These are phyloP conservation scores for Tanacetum coccineum DNA, from an alignment of 129 eudicot species.

Conservation along the genomic window DNA sequence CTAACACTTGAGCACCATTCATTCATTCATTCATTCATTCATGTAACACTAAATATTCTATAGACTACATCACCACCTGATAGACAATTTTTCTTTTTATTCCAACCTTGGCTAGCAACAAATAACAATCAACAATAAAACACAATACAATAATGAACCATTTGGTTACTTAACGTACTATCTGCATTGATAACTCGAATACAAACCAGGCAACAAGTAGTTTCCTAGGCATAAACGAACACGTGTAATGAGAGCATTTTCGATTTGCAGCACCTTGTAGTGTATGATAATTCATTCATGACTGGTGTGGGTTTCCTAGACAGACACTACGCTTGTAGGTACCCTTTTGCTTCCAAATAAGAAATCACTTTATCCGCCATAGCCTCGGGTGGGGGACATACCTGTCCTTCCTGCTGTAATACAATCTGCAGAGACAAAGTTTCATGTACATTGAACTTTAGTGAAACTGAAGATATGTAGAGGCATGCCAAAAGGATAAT, in stretches of 20 bases:
- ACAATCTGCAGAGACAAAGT: conserved; percentile 48
- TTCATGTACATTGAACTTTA: neutral
- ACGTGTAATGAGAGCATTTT: neutral
- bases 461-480: neutral
- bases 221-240: conserved; percentile 27
- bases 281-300: neutral
- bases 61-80: neutral
- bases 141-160: conserved; percentile 6
- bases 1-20: neutral
- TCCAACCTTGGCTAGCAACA: neutral
- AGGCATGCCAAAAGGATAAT: neutral
- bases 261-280: conserved; percentile 8
- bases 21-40: too few species aligned
- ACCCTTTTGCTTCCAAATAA: conserved; percentile 74
- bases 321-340: conserved; percentile 46
- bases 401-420: conserved; percentile 53
- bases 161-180: conserved; percentile 1
- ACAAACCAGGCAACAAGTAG: conserved; percentile 28
- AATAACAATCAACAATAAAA: neutral
- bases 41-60: neutral
- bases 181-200: conserved; percentile 1
- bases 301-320: neutral
- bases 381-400: conserved; percentile 53
- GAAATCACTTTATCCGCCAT: conserved; percentile 68
- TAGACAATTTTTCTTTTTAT: conserved; percentile 2